Evolutionary conservation across 1,139 yeast genomes (phyloP).

Genomic region (Yamadazyma diospyri): DNA sequence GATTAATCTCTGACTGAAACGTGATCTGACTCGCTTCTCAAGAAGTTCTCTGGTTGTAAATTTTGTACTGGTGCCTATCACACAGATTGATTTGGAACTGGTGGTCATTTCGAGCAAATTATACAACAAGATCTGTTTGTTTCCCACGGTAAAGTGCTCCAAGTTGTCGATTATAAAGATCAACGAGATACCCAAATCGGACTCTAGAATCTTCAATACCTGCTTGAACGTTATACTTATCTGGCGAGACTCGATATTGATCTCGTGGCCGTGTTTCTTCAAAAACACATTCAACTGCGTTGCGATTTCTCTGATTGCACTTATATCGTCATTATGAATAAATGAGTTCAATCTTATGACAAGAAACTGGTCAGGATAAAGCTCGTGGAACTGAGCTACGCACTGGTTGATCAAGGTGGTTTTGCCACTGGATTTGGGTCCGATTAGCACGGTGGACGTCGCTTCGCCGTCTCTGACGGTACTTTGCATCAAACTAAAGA

Average conservation of each 20-base stretch:
- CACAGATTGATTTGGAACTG: conserved; percentile 72
- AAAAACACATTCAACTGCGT: conserved; percentile 64
- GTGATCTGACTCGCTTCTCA: conserved; percentile 86
- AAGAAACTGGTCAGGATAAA: conserved; percentile 49
- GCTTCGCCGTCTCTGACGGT: conserved; percentile 73
- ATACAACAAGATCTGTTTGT: conserved; percentile 79
- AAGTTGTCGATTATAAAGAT: conserved; percentile 82
- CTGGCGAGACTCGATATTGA: conserved; percentile 43
- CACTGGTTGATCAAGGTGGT: conserved; percentile 61
- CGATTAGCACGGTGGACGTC: conserved; percentile 74
- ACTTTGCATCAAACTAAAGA: conserved; percentile 40
- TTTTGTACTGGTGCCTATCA: conserved; percentile 76
- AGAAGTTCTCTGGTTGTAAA: conserved; percentile 73
- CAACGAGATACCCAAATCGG: conserved; percentile 45
- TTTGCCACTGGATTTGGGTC: conserved; percentile 81
- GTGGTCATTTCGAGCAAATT: conserved; percentile 81
- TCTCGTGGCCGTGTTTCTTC: conserved; percentile 20
- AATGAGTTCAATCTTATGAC: conserved; percentile 65
- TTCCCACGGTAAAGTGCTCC: conserved; percentile 68
- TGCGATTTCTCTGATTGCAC: conserved; percentile 83
- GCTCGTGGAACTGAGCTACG: conserved; percentile 38
- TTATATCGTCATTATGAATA: conserved; percentile 69
- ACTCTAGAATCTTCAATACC: conserved; percentile 30
- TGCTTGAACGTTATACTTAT: conserved; percentile 40
- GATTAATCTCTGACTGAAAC: conserved; percentile 80